Evolutionary conservation across 306 rosid genomes (phyloP).

Genomic region (Coriaria nepalensis): DNA sequence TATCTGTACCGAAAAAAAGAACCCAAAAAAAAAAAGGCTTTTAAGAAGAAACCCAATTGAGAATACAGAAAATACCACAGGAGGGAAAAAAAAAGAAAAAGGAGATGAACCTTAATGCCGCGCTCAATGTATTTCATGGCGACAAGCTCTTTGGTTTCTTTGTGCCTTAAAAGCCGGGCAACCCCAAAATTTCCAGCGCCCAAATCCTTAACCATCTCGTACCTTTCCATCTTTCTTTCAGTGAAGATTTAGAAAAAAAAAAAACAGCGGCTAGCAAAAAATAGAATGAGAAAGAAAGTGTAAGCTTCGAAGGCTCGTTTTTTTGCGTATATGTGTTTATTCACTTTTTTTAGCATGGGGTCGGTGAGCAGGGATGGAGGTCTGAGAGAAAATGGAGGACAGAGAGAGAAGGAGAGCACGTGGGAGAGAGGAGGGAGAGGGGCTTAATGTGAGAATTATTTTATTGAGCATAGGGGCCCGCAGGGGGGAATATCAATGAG

Average conservation of each 20-base stretch:
- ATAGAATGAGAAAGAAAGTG: neutral
- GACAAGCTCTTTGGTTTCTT: slow-evolving; percentile 9
- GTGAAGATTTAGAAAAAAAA: neutral
- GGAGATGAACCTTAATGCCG: slow-evolving; percentile 4
- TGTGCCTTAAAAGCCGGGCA: slow-evolving; percentile 6
- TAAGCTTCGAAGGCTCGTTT: neutral
- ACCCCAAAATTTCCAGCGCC: slow-evolving; percentile 11
- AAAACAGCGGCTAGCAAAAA: neutral
- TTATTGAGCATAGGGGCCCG: too few relatives aligned
- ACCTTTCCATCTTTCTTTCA: slow-evolving; percentile 1
- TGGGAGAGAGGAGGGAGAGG: too few relatives aligned
- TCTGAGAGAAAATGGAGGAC: too few relatives aligned
- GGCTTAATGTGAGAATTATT: too few relatives aligned
- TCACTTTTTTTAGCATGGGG: too few relatives aligned
- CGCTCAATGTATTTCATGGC: slow-evolving; percentile 13
- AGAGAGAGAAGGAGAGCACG: too few relatives aligned
- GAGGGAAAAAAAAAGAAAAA: neutral
- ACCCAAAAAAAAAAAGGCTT: neutral
- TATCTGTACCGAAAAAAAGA: neutral
- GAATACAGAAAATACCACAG: neutral
- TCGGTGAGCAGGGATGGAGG: too few relatives aligned
- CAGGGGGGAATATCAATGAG: too few relatives aligned
- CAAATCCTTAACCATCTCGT: slow-evolving; percentile 8
- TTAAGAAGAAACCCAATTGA: neutral
- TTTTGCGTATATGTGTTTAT: too few relatives aligned